phyloP scores from a whole-genome alignment of 1,284 basidiomycete genomes.

The Apiotrichum porosum region DNA sequence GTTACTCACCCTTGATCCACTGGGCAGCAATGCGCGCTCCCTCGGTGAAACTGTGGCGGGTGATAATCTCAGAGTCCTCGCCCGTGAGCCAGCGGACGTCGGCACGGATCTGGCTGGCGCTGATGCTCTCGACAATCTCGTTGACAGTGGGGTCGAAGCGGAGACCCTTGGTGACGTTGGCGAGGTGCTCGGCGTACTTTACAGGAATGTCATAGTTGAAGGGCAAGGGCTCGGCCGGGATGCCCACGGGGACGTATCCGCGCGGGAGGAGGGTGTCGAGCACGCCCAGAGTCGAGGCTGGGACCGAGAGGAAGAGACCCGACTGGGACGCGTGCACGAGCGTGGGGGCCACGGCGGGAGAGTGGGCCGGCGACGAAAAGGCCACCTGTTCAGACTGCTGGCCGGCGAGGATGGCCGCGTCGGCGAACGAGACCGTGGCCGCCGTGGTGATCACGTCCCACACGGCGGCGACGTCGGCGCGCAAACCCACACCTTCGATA shows the following conservation, averaged over 20 bases:
- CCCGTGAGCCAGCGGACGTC: slow-evolving; percentile 77
- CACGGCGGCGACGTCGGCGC: neutral
- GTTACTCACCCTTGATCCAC: slow-evolving; percentile 61
- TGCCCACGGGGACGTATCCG: slow-evolving; percentile 43
- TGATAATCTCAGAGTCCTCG: slow-evolving; percentile 59
- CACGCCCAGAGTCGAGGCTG: slow-evolving; percentile 23
- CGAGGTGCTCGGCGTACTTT: slow-evolving; percentile 36
- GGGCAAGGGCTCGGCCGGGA: slow-evolving; percentile 17
- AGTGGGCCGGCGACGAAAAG: neutral
- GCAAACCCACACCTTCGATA: slow-evolving; percentile 3
- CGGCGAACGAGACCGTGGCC: neutral
- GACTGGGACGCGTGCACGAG: slow-evolving; percentile 24
- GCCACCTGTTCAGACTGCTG: too few relatives aligned
- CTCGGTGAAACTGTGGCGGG: slow-evolving; percentile 69
- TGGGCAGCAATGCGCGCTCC: slow-evolving; percentile 65
- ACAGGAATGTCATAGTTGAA: slow-evolving; percentile 23
- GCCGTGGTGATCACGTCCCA: neutral
- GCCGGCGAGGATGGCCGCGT: too few relatives aligned
- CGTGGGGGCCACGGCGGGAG: slow-evolving; percentile 2
- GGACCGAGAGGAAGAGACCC: slow-evolving; percentile 37
- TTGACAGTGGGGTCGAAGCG: slow-evolving; percentile 18
- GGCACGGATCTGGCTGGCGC: slow-evolving; percentile 54
- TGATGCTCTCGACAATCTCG: slow-evolving; percentile 18
- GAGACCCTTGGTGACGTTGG: slow-evolving; percentile 39
- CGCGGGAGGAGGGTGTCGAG: slow-evolving; percentile 45